A percentile compares a stretch with the other conserved stretches of the same genome.
Evolutionary conservation across 2,329 filamentous ascomycete genomes (phyloP).

Genomic region (Lizonia empirigonia): DNA sequence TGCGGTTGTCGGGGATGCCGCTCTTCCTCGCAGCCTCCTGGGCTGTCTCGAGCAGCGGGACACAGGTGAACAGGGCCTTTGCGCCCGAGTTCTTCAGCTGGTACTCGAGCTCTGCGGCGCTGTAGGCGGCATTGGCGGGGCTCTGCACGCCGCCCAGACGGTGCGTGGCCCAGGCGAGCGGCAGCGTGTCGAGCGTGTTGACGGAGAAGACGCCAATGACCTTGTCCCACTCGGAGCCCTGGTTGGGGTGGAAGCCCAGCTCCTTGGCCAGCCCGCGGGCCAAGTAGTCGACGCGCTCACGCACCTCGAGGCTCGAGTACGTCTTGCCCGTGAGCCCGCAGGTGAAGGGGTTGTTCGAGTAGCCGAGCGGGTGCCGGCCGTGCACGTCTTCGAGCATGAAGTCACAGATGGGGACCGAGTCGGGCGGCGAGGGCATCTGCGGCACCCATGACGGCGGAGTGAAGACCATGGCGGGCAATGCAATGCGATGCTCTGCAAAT

Average conservation of each 20-base stretch:
- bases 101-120: conserved; percentile 70
- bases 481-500: background rate
- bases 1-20: conserved; percentile 66
- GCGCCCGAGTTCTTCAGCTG: conserved; percentile 73
- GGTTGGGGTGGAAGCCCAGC: conserved; percentile 71
- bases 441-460: conserved; percentile 66
- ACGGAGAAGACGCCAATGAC: conserved; percentile 77
- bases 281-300: conserved; percentile 68
- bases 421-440: conserved; percentile 69
- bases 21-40: conserved; percentile 67
- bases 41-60: conserved; percentile 67
- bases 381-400: conserved; percentile 77
- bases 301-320: conserved; percentile 67
- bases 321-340: conserved; percentile 75
- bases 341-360: conserved; percentile 73
- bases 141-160: conserved; percentile 74
- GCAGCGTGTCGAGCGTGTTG: conserved; percentile 81
- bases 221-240: conserved; percentile 80
- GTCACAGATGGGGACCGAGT: conserved; percentile 74
- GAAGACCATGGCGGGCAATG: conserved; percentile 55
- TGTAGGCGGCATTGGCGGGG: conserved; percentile 77
- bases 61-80: conserved; percentile 73
- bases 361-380: conserved; percentile 67
- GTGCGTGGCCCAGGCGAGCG: conserved; percentile 75
- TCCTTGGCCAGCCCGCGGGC: conserved; percentile 72